Conservation (phyloP, 2,329 filamentous ascomycete genomes). For the Colletotrichum tabaci region DNA sequence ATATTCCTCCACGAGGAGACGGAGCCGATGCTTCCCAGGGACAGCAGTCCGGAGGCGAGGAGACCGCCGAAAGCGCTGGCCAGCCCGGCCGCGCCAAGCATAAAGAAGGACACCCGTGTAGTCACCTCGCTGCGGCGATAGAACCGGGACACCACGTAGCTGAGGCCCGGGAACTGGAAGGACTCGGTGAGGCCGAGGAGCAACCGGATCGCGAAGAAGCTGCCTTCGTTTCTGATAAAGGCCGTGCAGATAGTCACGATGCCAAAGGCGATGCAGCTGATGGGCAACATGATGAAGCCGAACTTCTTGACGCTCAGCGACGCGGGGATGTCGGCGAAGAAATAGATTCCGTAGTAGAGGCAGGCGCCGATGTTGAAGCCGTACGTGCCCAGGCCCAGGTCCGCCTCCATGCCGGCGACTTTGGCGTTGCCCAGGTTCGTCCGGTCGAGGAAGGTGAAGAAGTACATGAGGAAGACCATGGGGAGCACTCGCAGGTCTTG, state of each 20-base stretch:
- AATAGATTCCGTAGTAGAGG: slow-evolving; percentile 45
- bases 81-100: slow-evolving; percentile 74
- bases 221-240: slow-evolving; percentile 67
- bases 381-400: slow-evolving; percentile 59
- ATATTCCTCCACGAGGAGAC: slow-evolving; percentile 75
- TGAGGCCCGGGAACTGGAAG: slow-evolving; percentile 77
- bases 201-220: slow-evolving; percentile 70
- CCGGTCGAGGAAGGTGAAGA: slow-evolving; percentile 69
- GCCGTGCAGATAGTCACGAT: slow-evolving; percentile 72
- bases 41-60: slow-evolving; percentile 60
- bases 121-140: slow-evolving; percentile 73
- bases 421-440: slow-evolving; percentile 66
- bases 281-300: slow-evolving; percentile 44
- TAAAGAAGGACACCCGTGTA: slow-evolving; percentile 73
- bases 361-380: slow-evolving; percentile 44
- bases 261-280: slow-evolving; percentile 66
- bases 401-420: slow-evolving; percentile 54
- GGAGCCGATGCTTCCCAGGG: slow-evolving; percentile 44
- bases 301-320: slow-evolving; percentile 44
- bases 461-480: slow-evolving; percentile 70
- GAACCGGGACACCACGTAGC: slow-evolving; percentile 76
- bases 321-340: slow-evolving; percentile 44
- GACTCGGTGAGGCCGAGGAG: slow-evolving; percentile 74
- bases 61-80: slow-evolving; percentile 79
- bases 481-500: slow-evolving; percentile 54